Evolutionary conservation across 495 filamentous ascomycete genomes (phyloP).

Genomic region (Podospora fimiseda): DNA sequence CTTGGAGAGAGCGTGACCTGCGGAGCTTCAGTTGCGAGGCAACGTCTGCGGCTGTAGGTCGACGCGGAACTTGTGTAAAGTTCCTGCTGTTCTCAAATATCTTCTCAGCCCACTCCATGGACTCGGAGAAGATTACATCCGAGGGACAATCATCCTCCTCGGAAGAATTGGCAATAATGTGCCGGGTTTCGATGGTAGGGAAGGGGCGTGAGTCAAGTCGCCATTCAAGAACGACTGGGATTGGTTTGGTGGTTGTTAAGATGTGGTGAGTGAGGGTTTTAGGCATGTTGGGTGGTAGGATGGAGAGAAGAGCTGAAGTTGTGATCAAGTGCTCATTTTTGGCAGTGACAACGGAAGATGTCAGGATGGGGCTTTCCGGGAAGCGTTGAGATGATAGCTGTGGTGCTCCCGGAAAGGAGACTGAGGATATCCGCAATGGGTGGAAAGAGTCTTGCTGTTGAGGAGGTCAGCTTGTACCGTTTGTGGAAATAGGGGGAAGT

Average conservation of each 20-base stretch:
- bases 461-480: not conserved
- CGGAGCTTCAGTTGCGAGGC: not conserved
- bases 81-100: not conserved
- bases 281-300: not conserved
- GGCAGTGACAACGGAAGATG: not conserved
- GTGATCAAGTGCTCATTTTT: not conserved
- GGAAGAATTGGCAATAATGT: not conserved
- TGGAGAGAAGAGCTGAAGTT: not conserved
- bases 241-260: not conserved
- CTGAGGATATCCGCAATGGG: not conserved
- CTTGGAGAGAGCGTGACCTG: not conserved
- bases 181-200: not conserved
- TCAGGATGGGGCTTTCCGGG: not conserved
- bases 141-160: too few relatives aligned
- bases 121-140: not conserved
- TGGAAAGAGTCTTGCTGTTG: not conserved
- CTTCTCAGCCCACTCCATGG: not conserved
- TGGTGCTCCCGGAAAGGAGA: not conserved
- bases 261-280: not conserved
- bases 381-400: not conserved
- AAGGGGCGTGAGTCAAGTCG: not conserved
- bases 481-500: too few relatives aligned
- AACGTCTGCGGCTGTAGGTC: too few relatives aligned
- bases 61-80: not conserved
- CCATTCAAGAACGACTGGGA: not conserved